Evolutionary conservation across 768 basidiomycete species (phyloP), one percentile per base, ranked within the genome.

Genomic region (Coprinellus micaceus): DNA sequence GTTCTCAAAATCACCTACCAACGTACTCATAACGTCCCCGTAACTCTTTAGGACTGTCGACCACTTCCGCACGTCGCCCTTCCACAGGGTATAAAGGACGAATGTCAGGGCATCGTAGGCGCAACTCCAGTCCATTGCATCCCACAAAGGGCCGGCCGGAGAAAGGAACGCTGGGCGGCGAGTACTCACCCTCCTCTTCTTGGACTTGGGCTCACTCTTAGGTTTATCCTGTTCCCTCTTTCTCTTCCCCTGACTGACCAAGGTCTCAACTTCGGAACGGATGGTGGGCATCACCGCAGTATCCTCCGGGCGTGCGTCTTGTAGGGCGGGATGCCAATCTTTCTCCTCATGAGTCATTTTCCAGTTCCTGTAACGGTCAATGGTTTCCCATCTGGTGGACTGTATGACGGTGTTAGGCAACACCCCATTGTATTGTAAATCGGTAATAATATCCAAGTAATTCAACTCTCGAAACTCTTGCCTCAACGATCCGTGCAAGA

Each of bases 401-500:
- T 40, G 21, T 5, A 39, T 19, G 15, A 52, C 40, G 2, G 12
- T 40, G n/a, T 40, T 25, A 2, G 63, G 60, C 1, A 73, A 51
- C 22, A 25, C 48, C 0, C 56, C 48, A 24, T 67, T 55, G 58
- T 61, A 76, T 25, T 57, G 45, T 2, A 70, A 37, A 1, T 28
- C 26, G 0, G 70, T 74, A 1, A 77, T 67, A 5, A 71, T 61
- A 64, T 76, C 67, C 2, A 77, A 56, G 1, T 75, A 30, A 48
- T 77, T 70, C 0, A 75, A 57, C 33, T 74, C 71, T 11, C 68
- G 43, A 30, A 70, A 72, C 53, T 75, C 70, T 53, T 72, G 68
- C n/a, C 63, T 37, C 1, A 74, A 39, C 12, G 53, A 58, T 3
- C 70, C 67, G 47, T 48, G 13, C 13, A 33, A 33, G 13, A 33